Evolutionary conservation across 2,329 filamentous ascomycete species (phyloP), one percentile per base, ranked within the genome.

Genomic region (Exophiala sp.): DNA sequence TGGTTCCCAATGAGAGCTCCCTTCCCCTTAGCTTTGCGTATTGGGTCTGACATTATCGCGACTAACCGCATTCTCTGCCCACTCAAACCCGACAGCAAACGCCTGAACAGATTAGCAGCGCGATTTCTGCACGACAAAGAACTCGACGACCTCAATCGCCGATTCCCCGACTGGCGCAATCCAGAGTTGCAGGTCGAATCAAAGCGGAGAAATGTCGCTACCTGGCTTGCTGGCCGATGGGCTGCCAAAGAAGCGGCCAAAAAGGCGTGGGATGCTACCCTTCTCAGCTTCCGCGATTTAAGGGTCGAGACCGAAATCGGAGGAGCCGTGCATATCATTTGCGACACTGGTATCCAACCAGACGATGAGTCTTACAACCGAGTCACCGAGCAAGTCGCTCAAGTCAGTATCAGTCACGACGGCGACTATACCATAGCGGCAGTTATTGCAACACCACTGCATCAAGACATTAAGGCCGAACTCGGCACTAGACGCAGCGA

Each of bases 361-460:
- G 47, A 61, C 63, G n/a, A 41, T 32, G 8, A 48, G 32, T 21
- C 42, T 3, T 10, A 14, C 40, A 60, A 16, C 59, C 43, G 50
- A n/a, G 57, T 64, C 5, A 60, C 67, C 29, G 72, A 71, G n/a
- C 79, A 83, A 60, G 75, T 83, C 46, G 89, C 85, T 11, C 77
- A 82, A 64, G 68, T 96, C 41, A 92, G 87, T 55, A 95, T 96
- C 63, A 94, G 87, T 65, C 91, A 96, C 68, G 91, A 96, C 69
- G 85, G 82, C 1, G 86, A 89, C 6, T 95, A 91, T 71, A 90
- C 90, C 24, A 65, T 75, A 63, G 75, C 75, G 34, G 75, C 70
- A 8, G 72, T 75, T 50, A 58, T 75, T 51, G 71, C 70, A 16
- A 57, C 57, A 34, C 62, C 60, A n/a, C 38, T 63, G n/a, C 56